Evolutionary conservation across 2,329 filamentous ascomycete species (phyloP), one percentile per base, ranked within the genome.

Genomic region (Zymoseptoria passerinii): DNA sequence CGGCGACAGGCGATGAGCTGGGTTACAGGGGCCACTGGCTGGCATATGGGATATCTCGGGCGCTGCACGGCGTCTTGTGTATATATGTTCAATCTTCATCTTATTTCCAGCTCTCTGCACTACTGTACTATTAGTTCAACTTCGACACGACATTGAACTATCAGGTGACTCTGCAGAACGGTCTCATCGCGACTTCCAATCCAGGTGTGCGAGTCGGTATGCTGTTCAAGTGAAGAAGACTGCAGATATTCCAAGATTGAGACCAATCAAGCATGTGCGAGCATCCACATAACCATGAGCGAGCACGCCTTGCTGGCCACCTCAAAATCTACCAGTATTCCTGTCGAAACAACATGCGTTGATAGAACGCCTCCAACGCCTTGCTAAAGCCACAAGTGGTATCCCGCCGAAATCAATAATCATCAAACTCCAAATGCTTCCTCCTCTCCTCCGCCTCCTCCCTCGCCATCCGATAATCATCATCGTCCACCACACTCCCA

Each of bases 401-500:
- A 55, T 8, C 28, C 19, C 27, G 51, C 9, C 28, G 13, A 20
- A 16, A 23, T 63, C 61, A 66, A 54, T 61, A 61, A 48, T 67
- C 65, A 62, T 74, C 71, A 61, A 74, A 75, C 53, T 76, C 74
- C 66, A 79, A 70, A 53, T 76, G 78, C 61, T 77, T 74, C 48
- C 70, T 72, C 65, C 81, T 75, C 70, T 85, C 82, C 56, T 78
- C 76, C 19, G 76, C 74, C 69, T 97, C 94, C 73, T 99, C 94
- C 50, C 81, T 80, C 27, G 87, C 85, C 56, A 88, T 79, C 52
- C 88, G 77, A 67, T 86, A 87, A 69, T 99, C 94, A 70, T 99
- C 94, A 60, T 94, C 89, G 3, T 88, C 89, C 61, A 92, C 80
- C 63, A 94, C 90, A 68, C 90, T 95, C 18, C 85, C 87, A 70